Evolutionary conservation across 371 early-diverging fungal genomes (phyloP).

Genomic region (Parasitella parasitica): DNA sequence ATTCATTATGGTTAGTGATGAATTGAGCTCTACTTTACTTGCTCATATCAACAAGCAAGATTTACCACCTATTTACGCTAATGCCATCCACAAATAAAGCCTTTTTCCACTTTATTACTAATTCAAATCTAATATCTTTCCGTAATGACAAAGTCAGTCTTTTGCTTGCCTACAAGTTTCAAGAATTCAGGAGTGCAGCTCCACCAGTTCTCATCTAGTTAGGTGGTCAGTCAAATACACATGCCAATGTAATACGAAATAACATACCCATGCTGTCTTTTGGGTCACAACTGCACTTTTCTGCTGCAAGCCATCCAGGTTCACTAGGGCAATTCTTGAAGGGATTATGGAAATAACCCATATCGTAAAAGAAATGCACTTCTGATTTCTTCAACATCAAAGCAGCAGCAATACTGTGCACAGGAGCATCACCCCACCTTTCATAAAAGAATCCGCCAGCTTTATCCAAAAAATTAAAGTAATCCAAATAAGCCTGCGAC

Average conservation of each 20-base stretch:
- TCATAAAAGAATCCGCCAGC: conserved; percentile 95
- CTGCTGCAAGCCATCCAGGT: conserved; percentile 44
- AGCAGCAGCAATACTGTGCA: conserved; percentile 90
- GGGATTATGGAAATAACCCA: conserved; percentile 78
- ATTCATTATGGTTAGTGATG: conserved; percentile 12
- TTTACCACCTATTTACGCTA: conserved; percentile 10
- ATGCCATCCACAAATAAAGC: not conserved
- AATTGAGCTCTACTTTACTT: conserved; percentile 6
- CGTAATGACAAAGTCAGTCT: conserved; percentile 28
- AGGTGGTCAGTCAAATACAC: not conserved
- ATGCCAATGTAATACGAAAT: not conserved
- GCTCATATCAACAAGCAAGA: conserved; percentile 9
- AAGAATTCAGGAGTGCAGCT: conserved; percentile 33
- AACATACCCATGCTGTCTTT: conserved; percentile 51
- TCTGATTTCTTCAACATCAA: conserved; percentile 77
- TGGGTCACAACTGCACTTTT: conserved; percentile 64
- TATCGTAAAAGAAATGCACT: conserved; percentile 93
- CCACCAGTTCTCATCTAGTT: conserved; percentile 23
- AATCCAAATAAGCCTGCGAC: conserved; percentile 72
- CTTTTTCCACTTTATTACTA: not conserved
- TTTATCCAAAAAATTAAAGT: conserved; percentile 66
- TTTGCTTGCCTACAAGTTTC: conserved; percentile 19
- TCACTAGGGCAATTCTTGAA: conserved; percentile 73
- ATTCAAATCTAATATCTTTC: conserved; percentile 16
- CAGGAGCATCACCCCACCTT: conserved; percentile 97